Percentiles rank a stretch among this genome's conserved stretches.
These are phyloP conservation scores for Fusarium sp. DNA, from an alignment of 2,329 filamentous ascomycete genomes.

Conservation along the genomic window DNA sequence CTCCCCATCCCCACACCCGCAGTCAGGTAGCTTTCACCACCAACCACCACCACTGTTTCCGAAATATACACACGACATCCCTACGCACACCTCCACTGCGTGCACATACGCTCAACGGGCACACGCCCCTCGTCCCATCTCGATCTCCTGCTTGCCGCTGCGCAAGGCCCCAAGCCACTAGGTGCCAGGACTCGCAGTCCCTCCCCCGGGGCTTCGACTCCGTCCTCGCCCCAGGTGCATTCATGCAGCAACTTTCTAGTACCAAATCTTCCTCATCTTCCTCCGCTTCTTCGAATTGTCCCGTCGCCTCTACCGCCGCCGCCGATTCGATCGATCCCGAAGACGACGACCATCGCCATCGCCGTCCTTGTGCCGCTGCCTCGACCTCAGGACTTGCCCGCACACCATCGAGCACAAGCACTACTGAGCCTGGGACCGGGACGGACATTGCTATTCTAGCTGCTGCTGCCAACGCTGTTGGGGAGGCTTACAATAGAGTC, in stretches of 20 bases:
- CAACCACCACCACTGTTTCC: constrained; percentile 25
- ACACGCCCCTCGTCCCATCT: constrained; percentile 39
- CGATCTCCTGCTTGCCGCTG: constrained; percentile 42
- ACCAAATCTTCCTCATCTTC: constrained; percentile 35
- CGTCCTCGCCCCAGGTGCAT: constrained; percentile 42
- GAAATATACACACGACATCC: constrained; percentile 16
- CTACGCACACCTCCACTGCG: constrained; percentile 28
- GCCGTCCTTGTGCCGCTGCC: constrained; percentile 19
- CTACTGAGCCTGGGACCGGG: constrained; percentile 9
- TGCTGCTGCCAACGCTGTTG: constrained; percentile 19
- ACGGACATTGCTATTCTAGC: constrained; percentile 17
- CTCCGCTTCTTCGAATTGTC: constrained; percentile 16
- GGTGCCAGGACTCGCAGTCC: constrained; percentile 42
- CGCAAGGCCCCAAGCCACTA: constrained; percentile 39
- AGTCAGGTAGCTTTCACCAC: constrained; percentile 26
- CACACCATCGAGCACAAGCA: constrained; percentile 14
- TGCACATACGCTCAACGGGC: constrained; percentile 16
- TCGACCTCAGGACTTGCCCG: constrained; percentile 15
- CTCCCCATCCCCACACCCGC: constrained; percentile 14
- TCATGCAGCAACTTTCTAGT: constrained; percentile 46
- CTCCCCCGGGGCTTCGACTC: constrained; percentile 40
- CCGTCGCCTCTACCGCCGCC: constrained; percentile 5
- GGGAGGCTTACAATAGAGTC: constrained; percentile 21
- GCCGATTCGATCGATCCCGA: constrained; percentile 29
- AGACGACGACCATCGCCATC: constrained; percentile 18